phyloP scores from a whole-genome alignment of 495 filamentous ascomycete species.

The Penicillium turbatum region DNA sequence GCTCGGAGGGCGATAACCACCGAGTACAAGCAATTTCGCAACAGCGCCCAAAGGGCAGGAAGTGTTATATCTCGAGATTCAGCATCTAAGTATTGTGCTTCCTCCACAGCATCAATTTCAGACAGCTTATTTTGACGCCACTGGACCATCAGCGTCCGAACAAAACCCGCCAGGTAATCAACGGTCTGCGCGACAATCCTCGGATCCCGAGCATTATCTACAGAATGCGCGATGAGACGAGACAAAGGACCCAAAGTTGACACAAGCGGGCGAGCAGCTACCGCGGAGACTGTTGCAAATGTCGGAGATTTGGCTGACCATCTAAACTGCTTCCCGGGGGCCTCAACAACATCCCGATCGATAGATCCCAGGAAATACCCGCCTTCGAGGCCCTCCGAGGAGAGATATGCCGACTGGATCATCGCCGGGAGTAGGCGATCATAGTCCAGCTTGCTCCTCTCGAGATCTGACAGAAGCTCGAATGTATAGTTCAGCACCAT shows the following conservation, averaged over 20 bases:
- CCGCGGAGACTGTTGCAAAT: constrained; percentile 50
- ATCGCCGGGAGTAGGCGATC: constrained; percentile 69
- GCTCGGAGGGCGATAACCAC: constrained; percentile 72
- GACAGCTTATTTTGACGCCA: constrained; percentile 86
- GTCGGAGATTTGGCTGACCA: constrained; percentile 65
- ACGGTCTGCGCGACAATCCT: constrained; percentile 59
- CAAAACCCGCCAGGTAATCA: constrained; percentile 69
- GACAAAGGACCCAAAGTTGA: constrained; percentile 76
- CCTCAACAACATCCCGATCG: constrained; percentile 66
- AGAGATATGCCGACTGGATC: constrained; percentile 61
- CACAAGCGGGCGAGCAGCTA: constrained; percentile 65
- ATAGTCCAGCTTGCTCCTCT: constrained; percentile 61
- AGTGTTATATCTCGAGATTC: constrained; percentile 68
- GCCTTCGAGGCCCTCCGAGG: constrained; percentile 71
- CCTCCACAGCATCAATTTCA: constrained; percentile 74
- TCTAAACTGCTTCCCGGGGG: constrained; percentile 58
- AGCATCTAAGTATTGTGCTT: constrained; percentile 60
- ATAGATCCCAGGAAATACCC: constrained; percentile 78
- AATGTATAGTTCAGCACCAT: constrained; percentile 79
- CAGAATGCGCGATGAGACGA: constrained; percentile 65
- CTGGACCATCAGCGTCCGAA: constrained; percentile 64
- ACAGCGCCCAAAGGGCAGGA: constrained; percentile 73
- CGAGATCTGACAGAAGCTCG: constrained; percentile 59
- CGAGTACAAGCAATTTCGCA: constrained; percentile 77
- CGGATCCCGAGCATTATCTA: constrained; percentile 61